Evolutionary conservation across 2,329 filamentous ascomycete species (phyloP).

Genomic region (Didymella keratinophila): DNA sequence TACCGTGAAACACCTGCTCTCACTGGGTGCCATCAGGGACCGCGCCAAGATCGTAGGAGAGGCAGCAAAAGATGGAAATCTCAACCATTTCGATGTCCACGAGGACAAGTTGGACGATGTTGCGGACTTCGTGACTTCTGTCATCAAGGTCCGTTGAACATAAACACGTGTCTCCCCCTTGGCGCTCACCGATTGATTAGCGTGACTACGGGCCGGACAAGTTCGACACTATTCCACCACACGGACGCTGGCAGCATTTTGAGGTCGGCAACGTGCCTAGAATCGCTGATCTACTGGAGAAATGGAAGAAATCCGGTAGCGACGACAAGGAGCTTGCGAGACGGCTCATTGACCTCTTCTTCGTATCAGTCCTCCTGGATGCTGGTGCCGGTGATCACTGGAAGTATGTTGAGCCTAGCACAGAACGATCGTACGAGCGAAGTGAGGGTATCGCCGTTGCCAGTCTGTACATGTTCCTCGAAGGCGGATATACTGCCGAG

Average conservation of each 20-base stretch:
- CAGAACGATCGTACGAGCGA: conserved; percentile 77
- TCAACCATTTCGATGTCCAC: conserved; percentile 87
- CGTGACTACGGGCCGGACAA: conserved; percentile 72
- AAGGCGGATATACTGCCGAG: conserved; percentile 78
- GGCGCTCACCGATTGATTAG: conserved; percentile 49
- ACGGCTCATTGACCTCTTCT: conserved; percentile 77
- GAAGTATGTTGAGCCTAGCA: conserved; percentile 88
- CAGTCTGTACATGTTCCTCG: conserved; percentile 89
- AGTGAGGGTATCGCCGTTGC: conserved; percentile 86
- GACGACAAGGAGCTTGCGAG: conserved; percentile 77
- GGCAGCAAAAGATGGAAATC: conserved; percentile 50
- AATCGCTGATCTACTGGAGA: conserved; percentile 70
- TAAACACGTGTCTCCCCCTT: not conserved
- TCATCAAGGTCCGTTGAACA: conserved; percentile 76
- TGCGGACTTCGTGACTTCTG: conserved; percentile 80
- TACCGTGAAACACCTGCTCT: conserved; percentile 39
- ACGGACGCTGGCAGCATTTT: conserved; percentile 82
- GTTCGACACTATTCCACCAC: conserved; percentile 64
- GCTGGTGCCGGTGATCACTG: conserved; percentile 87
- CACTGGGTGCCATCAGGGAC: conserved; percentile 38
- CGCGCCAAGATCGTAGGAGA: conserved; percentile 38
- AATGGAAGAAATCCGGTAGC: conserved; percentile 62
- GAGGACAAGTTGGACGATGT: conserved; percentile 80
- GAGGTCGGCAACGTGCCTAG: conserved; percentile 76
- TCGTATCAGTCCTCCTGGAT: conserved; percentile 81